Evolutionary conservation across 2,329 filamentous ascomycete species (phyloP), one percentile per base, ranked within the genome.

Genomic region (Fusarium staphyleae): DNA sequence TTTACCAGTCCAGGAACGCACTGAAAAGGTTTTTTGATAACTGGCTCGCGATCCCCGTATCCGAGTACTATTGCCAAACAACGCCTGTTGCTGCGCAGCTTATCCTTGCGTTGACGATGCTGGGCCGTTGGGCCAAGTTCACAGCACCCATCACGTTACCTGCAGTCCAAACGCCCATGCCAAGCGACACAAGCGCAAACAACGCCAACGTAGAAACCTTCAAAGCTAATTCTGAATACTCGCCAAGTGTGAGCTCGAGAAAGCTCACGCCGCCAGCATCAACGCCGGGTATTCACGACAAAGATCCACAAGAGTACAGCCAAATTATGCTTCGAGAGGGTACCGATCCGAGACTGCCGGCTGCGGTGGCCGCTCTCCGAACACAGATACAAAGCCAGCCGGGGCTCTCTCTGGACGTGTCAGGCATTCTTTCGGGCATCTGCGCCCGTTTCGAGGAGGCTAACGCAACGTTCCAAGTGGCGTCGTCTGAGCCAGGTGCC

Each of bases 51-150:
- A 66, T 84, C 0, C 76, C 81, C 0, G 67, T 75, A 0, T 58
- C 67, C 0, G 67, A 73, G 3, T 81, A 79, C 48, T 76, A 77
- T 50, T 71, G 74, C 24, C 70, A 82, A 18, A 79, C 82, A 0
- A 76, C 82, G 8, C 70, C 76, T 0, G 63, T 75, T 0, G 78
- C 73, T 28, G 68, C 75, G 1, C 78, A 83, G 46, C 67, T 83
- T 0, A 74, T 82, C 3, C 80, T 82, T 45, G 77, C 75, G n/a
- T 67, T 81, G 34, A 78, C 74, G 4, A 80, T 81, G 74, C 71
- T 83, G 1, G 75, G 78, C 2, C 74, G 80, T 6, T 83, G 80
- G 80, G 76, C 78, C 5, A 80, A 79, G 35, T 70, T 81, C 0
- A 70, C 77, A 0, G 74, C 73, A 0, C 75, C 75, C 0, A 73